Evolutionary conservation across 305 asterid species (phyloP), one percentile per base, ranked within the genome.

Genomic region (Withania somnifera): DNA sequence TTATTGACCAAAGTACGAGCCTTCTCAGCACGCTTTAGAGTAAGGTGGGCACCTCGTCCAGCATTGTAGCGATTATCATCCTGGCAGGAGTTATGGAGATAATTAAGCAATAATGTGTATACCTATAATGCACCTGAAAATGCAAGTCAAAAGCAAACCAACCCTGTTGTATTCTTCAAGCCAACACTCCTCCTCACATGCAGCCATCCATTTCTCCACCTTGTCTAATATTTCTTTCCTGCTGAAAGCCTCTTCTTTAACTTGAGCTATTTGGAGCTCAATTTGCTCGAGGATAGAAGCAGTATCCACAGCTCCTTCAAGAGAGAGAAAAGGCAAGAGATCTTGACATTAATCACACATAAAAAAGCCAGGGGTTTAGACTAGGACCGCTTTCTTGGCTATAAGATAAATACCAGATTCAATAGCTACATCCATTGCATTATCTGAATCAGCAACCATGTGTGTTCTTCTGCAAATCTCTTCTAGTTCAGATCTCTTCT

Each of bases 141-240:
- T 7, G 58, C 26, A 13, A 42, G 40, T 13, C 58, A 54, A 19
- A 75, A 67, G 66, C 68, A 20, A 83, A 84, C 84, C 56, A 85
- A 94, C 98, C 95, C 97, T 94, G 78, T 90, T 92, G 80, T 97
- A 97, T 88, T 97, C 99, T 91, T 94, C 98, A 57, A 97, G 99
- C 99, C 99, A 97, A 88, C 98, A 91, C 92, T 94, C 98, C 88
- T 97, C 98, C 83, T 91, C 98, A 13, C 98, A 92, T 80, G 98
- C 98, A 32, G 91, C 86, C 87, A 93, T 92, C 99, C 99, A 97
- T 89, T 94, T 97, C 89, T 97, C 98, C 87, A 96, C 95, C 88
- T 88, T 96, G 85, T 96, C 99, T 61, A 96, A 98, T 82, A 94
- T 90, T 71, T 97, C 99, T 92, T 93, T 94, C 89, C 99, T 86